Base-by-base conservation (phyloP, 2,329 filamentous ascomycete species). In the Penicillium sp. region DNA sequence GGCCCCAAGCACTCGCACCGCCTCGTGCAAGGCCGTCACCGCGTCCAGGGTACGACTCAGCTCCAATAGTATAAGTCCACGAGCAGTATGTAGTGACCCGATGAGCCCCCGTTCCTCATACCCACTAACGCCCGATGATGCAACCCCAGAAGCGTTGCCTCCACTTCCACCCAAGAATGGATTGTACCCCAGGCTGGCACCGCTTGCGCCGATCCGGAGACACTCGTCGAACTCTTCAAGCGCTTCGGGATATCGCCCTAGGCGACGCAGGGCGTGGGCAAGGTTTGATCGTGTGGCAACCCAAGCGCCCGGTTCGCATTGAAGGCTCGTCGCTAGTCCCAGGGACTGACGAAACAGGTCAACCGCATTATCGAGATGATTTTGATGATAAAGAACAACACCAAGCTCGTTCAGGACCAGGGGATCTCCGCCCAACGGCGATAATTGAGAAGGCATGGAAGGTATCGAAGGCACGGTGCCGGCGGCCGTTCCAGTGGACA, bases 381-480 rank as follows among this genome's bases (percentile, higher is more conserved):
- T 89, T 74, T 97, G 92, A 75, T 98, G 93, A 73, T 97, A 99
- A 67, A 92, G 90, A n/a, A 97, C 93, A 4, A 98, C 89, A 4
- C 94, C 96, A 80, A 98, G 90, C 79, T 99, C 95, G 75, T 99
- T 99, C 59, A 99, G 84, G 4, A 99, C 86, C 6, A 98, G 80
- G 0, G 95, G 95, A 70, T 99, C 95, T 5, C 80, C 80, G 0
- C 78, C 76, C 9, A 77, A 61, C 1, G 71, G 66, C 1, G 70
- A 67, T 2, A 68, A 64, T 13, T 69, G 67, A 4, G 65, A 63
- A 1, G 68, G 63, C 19, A 68, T 66, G 1, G 64, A 62, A 23
- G 71, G 66, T 29, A 75, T 70, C 5, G 67, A 67, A 31, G 72
- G 66, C 23, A 71, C 65, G 7, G 70, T 70, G 17, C 68, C 70